phyloP scores from a whole-genome alignment of 345 rosid species.

The Cochlearia excelsa region DNA sequence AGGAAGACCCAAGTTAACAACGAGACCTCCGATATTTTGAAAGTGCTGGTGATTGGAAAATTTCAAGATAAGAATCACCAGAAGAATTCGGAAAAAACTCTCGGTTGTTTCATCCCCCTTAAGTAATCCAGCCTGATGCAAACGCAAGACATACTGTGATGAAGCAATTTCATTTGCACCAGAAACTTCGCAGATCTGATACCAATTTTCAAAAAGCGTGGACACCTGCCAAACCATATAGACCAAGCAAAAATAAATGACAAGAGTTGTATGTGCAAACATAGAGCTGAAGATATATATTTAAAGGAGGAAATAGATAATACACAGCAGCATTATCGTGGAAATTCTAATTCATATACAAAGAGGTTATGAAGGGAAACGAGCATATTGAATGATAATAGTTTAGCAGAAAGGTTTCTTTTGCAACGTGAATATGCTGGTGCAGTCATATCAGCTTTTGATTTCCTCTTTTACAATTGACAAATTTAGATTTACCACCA shows the following conservation, averaged over 20 bases:
- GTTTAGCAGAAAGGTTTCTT: not conserved
- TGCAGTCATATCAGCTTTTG: constrained; percentile 5
- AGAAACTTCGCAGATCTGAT: constrained; percentile 67
- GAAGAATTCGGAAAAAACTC: constrained; percentile 73
- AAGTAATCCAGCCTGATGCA: constrained; percentile 78
- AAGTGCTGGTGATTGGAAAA: not conserved
- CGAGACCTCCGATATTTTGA: constrained; percentile 1
- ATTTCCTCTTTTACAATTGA: constrained; percentile 2
- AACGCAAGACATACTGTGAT: constrained; percentile 58
- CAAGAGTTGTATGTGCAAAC: constrained; percentile 1
- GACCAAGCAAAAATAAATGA: constrained; percentile 2
- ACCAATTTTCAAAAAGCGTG: constrained; percentile 72
- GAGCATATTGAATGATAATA: constrained; percentile 2
- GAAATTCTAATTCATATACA: constrained; percentile 1
- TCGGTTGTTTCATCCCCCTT: constrained; percentile 86
- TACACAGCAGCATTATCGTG: constrained; percentile 4
- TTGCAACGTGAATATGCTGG: constrained; percentile 9
- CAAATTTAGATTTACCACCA: constrained; percentile 4
- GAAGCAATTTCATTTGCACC: constrained; percentile 68
- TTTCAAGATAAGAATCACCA: constrained; percentile 36
- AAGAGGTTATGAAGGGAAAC: not conserved
- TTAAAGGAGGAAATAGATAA: not conserved
- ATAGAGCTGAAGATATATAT: constrained; percentile 14
- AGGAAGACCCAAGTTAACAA: constrained; percentile 11
- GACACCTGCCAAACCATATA: constrained; percentile 51